These are phyloP conservation scores for Phyllosticta capitalensis DNA, from an alignment of 2,329 filamentous ascomycete genomes.

Conservation along the genomic window DNA sequence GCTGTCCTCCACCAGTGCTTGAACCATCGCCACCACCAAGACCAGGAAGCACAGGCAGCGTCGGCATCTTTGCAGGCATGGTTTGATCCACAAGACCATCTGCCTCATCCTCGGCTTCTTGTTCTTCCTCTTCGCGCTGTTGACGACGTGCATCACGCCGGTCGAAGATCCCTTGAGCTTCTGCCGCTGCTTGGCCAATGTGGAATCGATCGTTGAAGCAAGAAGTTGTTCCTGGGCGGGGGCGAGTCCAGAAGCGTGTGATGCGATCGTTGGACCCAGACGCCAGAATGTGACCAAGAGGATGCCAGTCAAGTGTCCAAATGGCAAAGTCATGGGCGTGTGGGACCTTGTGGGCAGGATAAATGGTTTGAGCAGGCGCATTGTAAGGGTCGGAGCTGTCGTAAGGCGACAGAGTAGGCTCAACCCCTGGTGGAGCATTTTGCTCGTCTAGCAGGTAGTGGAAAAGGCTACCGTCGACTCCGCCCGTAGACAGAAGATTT, in stretches of 20 bases:
- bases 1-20: constrained; percentile 31
- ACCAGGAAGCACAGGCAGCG: constrained; percentile 51
- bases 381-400: constrained; percentile 72
- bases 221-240: constrained; percentile 76
- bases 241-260: constrained; percentile 91
- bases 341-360: constrained; percentile 76
- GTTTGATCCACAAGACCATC: constrained; percentile 89
- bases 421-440: constrained; percentile 66
- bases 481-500: constrained; percentile 80
- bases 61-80: constrained; percentile 53
- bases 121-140: constrained; percentile 84
- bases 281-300: constrained; percentile 86
- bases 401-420: constrained; percentile 69
- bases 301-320: constrained; percentile 98
- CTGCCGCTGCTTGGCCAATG: constrained; percentile 85
- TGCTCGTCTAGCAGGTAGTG: constrained; percentile 96
- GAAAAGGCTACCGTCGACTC: constrained; percentile 78
- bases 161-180: constrained; percentile 92
- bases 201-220: constrained; percentile 88
- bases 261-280: constrained; percentile 95
- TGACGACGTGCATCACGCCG: constrained; percentile 67
- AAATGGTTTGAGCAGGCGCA: constrained; percentile 79
- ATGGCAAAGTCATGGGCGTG: constrained; percentile 92
- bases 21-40: constrained; percentile 32
- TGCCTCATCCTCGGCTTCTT: constrained; percentile 85